Evolutionary conservation across 2,329 filamentous ascomycete species (phyloP).

Genomic region (Septoria petroselini): DNA sequence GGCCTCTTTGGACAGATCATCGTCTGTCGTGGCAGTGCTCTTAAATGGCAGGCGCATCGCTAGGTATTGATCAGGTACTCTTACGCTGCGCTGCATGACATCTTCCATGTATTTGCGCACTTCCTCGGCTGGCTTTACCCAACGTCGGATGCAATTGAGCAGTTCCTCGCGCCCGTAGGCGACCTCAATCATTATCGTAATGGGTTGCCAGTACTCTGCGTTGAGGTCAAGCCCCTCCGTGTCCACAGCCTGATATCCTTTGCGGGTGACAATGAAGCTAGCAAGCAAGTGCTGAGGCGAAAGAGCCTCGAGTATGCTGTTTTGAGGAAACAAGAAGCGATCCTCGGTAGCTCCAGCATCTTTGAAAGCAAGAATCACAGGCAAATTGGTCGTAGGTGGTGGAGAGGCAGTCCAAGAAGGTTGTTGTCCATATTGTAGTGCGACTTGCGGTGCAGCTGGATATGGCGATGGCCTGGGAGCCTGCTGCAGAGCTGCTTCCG

Average conservation of each 20-base stretch:
- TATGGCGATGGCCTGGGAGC: constrained; percentile 11
- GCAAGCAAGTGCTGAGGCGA: constrained; percentile 57
- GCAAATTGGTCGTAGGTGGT: constrained; percentile 52
- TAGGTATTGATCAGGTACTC: constrained; percentile 55
- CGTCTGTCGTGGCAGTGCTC: constrained; percentile 21
- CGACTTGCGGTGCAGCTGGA: constrained; percentile 14
- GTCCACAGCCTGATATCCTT: constrained; percentile 57
- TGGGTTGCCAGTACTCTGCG: constrained; percentile 73
- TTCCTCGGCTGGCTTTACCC: constrained; percentile 54
- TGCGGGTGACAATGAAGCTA: constrained; percentile 74
- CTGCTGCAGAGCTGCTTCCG: constrained; percentile 14
- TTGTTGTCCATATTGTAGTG: constrained; percentile 24
- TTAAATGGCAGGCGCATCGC: constrained; percentile 53
- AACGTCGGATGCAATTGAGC: constrained; percentile 54
- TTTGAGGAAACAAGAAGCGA: constrained; percentile 74
- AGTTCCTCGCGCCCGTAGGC: constrained; percentile 51
- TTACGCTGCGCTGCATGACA: constrained; percentile 55
- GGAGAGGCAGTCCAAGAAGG: constrained; percentile 26
- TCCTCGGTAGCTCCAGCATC: constrained; percentile 61
- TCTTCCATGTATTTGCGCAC: constrained; percentile 56
- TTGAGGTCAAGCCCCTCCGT: constrained; percentile 37
- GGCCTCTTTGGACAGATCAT: constrained; percentile 30
- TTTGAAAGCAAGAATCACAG: constrained; percentile 66
- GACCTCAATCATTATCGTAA: constrained; percentile 59
- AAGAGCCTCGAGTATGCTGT: constrained; percentile 70